phyloP scores from a whole-genome alignment of 2,329 filamentous ascomycete species.

The Tolypocladium capitatum region DNA sequence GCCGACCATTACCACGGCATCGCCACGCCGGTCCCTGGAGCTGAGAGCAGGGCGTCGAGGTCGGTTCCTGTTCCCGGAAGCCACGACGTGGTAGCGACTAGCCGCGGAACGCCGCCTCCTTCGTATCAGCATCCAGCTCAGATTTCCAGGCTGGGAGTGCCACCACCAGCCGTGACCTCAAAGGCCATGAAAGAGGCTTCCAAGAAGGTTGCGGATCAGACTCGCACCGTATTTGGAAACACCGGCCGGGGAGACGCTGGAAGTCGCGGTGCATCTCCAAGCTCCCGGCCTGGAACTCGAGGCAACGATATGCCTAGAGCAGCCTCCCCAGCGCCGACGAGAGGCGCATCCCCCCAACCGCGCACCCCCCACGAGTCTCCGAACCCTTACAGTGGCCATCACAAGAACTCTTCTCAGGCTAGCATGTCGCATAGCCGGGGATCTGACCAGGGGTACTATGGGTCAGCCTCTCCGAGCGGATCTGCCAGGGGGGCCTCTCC shows the following conservation, averaged over 20 bases:
- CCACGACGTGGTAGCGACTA: constrained; percentile 35
- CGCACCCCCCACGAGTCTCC: constrained; percentile 44
- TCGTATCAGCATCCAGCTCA: constrained; percentile 59
- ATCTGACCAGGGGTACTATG: constrained; percentile 37
- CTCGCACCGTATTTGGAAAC: constrained; percentile 60
- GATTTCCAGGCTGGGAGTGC: constrained; percentile 70
- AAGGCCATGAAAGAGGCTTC: constrained; percentile 93
- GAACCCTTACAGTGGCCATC: constrained; percentile 43
- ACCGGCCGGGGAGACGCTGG: constrained; percentile 17
- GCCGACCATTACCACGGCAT: constrained; percentile 94
- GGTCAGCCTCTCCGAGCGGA: constrained; percentile 37
- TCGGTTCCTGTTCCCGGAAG: constrained; percentile 45
- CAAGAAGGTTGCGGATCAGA: constrained; percentile 74
- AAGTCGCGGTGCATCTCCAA: constrained; percentile 20
- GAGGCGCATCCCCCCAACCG: constrained; percentile 51
- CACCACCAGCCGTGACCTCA: constrained; percentile 82
- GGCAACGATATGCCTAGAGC: constrained; percentile 45
- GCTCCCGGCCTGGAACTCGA: constrained; percentile 45
- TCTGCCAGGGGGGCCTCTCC: constrained; percentile 34
- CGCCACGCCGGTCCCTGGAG: constrained; percentile 58
- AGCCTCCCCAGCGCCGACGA: constrained; percentile 55
- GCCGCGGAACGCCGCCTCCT: constrained; percentile 70
- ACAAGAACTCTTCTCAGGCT: constrained; percentile 23
- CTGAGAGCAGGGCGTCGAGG: constrained; percentile 26
- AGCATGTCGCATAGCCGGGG: constrained; percentile 29